A percentile compares a stretch with the other conserved stretches of the same genome.
Evolutionary conservation across 805 yeast species (phyloP).

Genomic region (Gaillardinia entomophila): DNA sequence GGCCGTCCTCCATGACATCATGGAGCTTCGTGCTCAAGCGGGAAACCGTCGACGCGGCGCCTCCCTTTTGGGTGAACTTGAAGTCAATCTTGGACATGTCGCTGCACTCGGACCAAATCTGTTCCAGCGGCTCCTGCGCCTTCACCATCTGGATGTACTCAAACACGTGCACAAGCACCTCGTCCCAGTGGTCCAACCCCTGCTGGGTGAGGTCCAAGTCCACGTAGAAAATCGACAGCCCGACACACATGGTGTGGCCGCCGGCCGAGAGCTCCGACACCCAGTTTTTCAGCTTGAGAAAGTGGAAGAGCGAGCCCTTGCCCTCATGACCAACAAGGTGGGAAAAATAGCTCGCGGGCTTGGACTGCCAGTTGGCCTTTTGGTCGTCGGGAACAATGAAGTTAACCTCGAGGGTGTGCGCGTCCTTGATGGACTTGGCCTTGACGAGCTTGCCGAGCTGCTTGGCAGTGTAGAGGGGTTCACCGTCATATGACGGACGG

Average conservation of each 20-base stretch:
- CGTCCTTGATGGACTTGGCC: slow-evolving; percentile 81
- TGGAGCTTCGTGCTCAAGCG: slow-evolving; percentile 57
- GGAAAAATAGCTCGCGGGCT: slow-evolving; percentile 66
- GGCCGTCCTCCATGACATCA: slow-evolving; percentile 25
- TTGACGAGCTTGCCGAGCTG: slow-evolving; percentile 50
- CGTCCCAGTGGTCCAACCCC: slow-evolving; percentile 63
- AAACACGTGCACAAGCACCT: slow-evolving; percentile 55
- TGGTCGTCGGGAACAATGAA: slow-evolving; percentile 76
- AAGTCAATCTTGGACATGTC: slow-evolving; percentile 66
- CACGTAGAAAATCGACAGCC: slow-evolving; percentile 60
- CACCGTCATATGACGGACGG: slow-evolving; percentile 38
- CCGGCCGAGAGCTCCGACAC: slow-evolving; percentile 79
- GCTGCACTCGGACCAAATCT: slow-evolving; percentile 75
- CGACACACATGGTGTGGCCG: slow-evolving; percentile 57
- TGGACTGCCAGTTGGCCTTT: slow-evolving; percentile 52
- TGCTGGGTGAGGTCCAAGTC: slow-evolving; percentile 69
- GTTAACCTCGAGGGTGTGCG: slow-evolving; percentile 56
- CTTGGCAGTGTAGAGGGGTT: slow-evolving; percentile 42
- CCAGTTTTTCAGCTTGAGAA: slow-evolving; percentile 67
- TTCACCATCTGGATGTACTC: slow-evolving; percentile 64
- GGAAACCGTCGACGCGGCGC: slow-evolving; percentile 71
- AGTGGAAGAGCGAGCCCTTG: slow-evolving; percentile 71
- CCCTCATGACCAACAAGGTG: slow-evolving; percentile 94
- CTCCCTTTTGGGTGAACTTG: slow-evolving; percentile 72
- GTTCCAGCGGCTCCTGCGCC: slow-evolving; percentile 58